Base-by-base conservation (phyloP, 1,284 basidiomycete genomes). In the Stygiomarasmius scandens region DNA sequence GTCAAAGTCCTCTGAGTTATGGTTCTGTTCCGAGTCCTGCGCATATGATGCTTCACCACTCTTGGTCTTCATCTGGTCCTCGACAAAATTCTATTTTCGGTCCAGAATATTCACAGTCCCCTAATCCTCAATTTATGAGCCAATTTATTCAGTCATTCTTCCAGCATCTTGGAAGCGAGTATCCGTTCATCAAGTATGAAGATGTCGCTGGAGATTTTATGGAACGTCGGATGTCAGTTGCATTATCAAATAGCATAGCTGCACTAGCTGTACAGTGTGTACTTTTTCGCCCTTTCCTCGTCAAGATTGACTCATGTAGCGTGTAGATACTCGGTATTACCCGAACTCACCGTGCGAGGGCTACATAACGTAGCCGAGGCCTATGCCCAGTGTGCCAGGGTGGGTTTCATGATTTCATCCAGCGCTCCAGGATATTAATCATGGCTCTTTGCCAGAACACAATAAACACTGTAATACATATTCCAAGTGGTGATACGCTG, bases 381-480 rank as follows among this genome's bases (percentile, higher is more conserved):
- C 6, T 92, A 89, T 67, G 78, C 79, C 58, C 83, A 87, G 58
- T 80, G 77, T 62, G 89, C 90, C 43, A 91, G 87, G 78, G 90
- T 89, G 63, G 61, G 66, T 64, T 53, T 32, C 48, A 16, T 47
- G 45, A 43, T 32, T n/a, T 32, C 36, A 38, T 62, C 48, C 23
- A 29, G 49, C 58, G 32, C 36, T 20, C 49, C 56, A 27, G 52
- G 29, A 32, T 41, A 58, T 36, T 55, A 23, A n/a, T n/a, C n/a
- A n/a, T n/a, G n/a, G n/a, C n/a, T n/a, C n/a, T n/a, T n/a, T n/a
- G 38, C 25, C 65, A 87, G 84, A 78, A 74, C 61, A 76, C 86
- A 58, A 70, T 89, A 29, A 74, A 77, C 51, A 71, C 80, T 12
- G 73, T 82, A 49, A 76, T 78, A 27, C 81, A 85, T 55, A 74